phyloP scores from a whole-genome alignment of 164 flowering plant species.

The Brasenia schreberi region DNA sequence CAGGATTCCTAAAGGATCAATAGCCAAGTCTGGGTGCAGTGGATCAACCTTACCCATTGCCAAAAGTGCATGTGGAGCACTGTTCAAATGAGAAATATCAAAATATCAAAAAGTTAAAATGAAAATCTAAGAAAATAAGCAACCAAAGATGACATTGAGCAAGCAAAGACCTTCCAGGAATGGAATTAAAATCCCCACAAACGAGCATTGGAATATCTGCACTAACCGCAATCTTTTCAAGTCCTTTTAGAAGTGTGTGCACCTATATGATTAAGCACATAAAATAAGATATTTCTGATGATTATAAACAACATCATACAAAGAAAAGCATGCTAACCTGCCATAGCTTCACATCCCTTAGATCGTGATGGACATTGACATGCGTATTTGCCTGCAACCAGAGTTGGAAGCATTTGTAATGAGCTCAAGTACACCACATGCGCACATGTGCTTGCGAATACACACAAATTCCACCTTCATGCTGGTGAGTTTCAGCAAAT shows the following conservation, averaged over 20 bases:
- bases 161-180: conserved; percentile 50
- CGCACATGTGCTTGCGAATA: too few relatives aligned
- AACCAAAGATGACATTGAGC: neutral
- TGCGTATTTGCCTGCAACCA: conserved; percentile 64
- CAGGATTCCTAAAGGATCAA: neutral
- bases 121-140: neutral
- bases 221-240: conserved; percentile 74
- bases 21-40: neutral
- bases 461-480: too few relatives aligned
- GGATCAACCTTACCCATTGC: conserved; percentile 18
- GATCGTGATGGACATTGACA: conserved; percentile 54
- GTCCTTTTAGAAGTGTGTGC: conserved; percentile 61
- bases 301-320: neutral
- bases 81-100: conserved; percentile 10
- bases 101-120: too few relatives aligned
- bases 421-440: neutral
- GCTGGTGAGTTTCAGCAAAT: neutral
- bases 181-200: conserved; percentile 73
- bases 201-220: conserved; percentile 80
- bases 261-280: conserved; percentile 22
- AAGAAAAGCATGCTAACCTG: conserved; percentile 29
- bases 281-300: neutral
- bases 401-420: neutral
- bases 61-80: conserved; percentile 74
- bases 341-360: conserved; percentile 77